Evolutionary conservation across 768 basidiomycete species (phyloP).

Genomic region (Saitozyma sp.): DNA sequence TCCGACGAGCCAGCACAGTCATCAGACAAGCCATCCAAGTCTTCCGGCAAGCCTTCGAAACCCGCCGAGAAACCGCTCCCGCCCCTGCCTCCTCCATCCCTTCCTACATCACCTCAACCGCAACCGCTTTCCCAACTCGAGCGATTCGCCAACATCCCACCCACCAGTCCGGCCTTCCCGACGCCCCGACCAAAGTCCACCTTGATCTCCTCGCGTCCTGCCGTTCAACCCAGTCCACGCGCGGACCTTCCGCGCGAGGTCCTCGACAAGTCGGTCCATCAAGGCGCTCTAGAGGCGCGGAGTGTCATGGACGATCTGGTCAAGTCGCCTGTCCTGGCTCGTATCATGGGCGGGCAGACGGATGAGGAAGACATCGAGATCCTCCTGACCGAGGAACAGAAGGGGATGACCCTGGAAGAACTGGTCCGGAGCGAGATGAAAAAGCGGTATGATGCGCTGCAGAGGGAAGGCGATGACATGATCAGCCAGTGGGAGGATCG

Average conservation of each 20-base stretch:
- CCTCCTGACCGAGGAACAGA: conserved; percentile 64
- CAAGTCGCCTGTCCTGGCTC: conserved; percentile 10
- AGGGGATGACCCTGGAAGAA: conserved; percentile 77
- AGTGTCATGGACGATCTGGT: conserved; percentile 32
- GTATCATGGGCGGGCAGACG: neutral
- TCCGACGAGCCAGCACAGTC: neutral
- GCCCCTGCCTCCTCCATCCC: conserved; percentile 12
- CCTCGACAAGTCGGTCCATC: conserved; percentile 20
- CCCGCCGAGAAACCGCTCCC: conserved; percentile 10
- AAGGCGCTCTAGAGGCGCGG: conserved; percentile 31
- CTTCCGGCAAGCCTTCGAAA: neutral
- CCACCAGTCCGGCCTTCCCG: conserved; percentile 20
- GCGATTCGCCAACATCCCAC: conserved; percentile 38
- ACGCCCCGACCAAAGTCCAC: neutral
- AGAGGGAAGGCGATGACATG: conserved; percentile 59
- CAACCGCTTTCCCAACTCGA: conserved; percentile 11
- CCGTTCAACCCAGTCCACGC: neutral
- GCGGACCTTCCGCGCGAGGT: conserved; percentile 14
- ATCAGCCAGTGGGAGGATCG: conserved; percentile 58
- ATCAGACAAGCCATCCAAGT: neutral
- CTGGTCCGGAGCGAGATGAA: conserved; percentile 77
- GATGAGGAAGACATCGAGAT: conserved; percentile 15
- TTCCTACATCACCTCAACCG: conserved; percentile 6
- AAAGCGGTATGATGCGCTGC: conserved; percentile 64
- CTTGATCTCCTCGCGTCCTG: too few species aligned